Percentiles rank a stretch among this genome's conserved stretches.
Evolutionary conservation across 2,329 filamentous ascomycete genomes (phyloP).

Genomic region (Aureobasidium sp.): DNA sequence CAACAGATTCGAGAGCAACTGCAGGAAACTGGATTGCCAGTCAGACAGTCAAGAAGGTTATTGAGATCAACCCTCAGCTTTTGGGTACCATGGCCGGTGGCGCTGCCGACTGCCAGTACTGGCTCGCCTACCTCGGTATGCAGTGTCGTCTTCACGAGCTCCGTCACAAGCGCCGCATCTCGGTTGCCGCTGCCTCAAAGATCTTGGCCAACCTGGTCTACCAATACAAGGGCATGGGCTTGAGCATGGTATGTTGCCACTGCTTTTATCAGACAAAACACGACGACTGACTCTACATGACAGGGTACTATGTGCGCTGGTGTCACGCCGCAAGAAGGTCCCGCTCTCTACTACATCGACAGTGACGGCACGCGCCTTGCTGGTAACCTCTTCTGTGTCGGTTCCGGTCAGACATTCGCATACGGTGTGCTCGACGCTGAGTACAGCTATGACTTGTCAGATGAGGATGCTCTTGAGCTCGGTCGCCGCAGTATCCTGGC

Average conservation of each 20-base stretch:
- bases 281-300: not conserved
- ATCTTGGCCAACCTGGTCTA: conserved; percentile 98
- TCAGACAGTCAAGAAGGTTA: conserved; percentile 99
- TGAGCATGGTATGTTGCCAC: conserved; percentile 63
- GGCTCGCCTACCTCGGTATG: conserved; percentile 97
- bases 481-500: conserved; percentile 89
- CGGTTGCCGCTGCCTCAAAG: conserved; percentile 93
- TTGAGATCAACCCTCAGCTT: conserved; percentile 92
- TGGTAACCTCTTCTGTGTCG: conserved; percentile 96
- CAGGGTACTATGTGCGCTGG: conserved; percentile 95
- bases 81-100: conserved; percentile 97
- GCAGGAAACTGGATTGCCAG: conserved; percentile 99
- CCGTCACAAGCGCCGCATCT: conserved; percentile 97
- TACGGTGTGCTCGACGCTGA: conserved; percentile 96
- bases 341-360: conserved; percentile 98
- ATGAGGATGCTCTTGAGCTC: conserved; percentile 83
- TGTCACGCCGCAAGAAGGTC: conserved; percentile 90
- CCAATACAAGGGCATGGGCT: conserved; percentile 96
- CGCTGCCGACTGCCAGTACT: conserved; percentile 99
- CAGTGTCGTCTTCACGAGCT: conserved; percentile 99
- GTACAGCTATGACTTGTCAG: conserved; percentile 82
- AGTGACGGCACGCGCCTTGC: conserved; percentile 87
- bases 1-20: conserved; percentile 93
- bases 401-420: conserved; percentile 95
- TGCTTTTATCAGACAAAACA: not conserved